Evolutionary conservation across 495 filamentous ascomycete genomes (phyloP).

Genomic region (Schizothecium vesticola): DNA sequence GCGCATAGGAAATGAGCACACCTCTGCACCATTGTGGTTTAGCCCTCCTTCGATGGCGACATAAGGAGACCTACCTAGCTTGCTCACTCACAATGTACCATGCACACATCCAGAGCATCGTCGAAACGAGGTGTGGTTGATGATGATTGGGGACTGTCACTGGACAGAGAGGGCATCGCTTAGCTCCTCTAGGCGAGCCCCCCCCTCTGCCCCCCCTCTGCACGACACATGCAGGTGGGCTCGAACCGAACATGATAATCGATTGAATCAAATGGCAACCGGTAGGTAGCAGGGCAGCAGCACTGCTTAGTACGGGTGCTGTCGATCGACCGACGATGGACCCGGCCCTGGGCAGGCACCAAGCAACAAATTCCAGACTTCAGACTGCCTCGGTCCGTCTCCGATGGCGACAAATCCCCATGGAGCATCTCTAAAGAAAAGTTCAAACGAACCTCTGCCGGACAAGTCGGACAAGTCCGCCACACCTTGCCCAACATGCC

Average conservation of each 20-base stretch:
- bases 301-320: too few species aligned
- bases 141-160: not conserved
- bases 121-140: not conserved
- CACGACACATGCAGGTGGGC: not conserved
- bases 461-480: too few species aligned
- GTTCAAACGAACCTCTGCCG: too few species aligned
- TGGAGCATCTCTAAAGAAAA: not conserved
- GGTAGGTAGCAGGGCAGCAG: too few species aligned
- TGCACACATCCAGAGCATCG: not conserved
- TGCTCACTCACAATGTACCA: not conserved
- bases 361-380: not conserved
- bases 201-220: not conserved
- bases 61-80: too few species aligned
- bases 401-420: not conserved
- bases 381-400: too few species aligned
- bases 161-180: not conserved
- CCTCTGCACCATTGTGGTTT: not conserved
- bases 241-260: too few species aligned
- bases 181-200: not conserved
- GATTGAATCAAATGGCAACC: too few species aligned
- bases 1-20: not conserved
- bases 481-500: not conserved
- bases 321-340: not conserved
- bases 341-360: too few species aligned
- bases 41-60: not conserved